These are phyloP conservation scores for Tremella fuciformis DNA, from an alignment of 768 basidiomycete genomes.

Conservation along the genomic window DNA sequence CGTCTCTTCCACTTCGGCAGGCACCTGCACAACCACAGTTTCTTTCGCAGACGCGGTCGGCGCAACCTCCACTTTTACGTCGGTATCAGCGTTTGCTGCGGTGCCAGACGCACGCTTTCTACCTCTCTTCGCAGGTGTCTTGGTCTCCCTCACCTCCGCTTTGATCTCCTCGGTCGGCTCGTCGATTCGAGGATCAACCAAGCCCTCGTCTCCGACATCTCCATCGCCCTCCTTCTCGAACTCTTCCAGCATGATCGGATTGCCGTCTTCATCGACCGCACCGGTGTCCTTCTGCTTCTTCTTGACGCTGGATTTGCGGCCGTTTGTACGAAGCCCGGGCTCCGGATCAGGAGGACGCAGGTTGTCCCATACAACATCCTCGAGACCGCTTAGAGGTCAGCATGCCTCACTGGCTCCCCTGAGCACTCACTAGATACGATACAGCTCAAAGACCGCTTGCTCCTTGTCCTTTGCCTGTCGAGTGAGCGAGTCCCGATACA, in stretches of 20 bases:
- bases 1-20: not conserved
- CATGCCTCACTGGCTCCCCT: not conserved
- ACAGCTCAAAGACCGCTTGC: constrained; percentile 83
- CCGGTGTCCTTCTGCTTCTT: constrained; percentile 47
- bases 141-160: constrained; percentile 11
- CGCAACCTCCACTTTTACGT: no score
- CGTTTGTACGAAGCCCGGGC: constrained; percentile 56
- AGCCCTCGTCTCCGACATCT: constrained; percentile 36
- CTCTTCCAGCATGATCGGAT: constrained; percentile 34
- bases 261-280: constrained; percentile 41
- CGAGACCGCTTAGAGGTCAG: constrained; percentile 53
- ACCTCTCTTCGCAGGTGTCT: constrained; percentile 5
- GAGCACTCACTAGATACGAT: constrained; percentile 64
- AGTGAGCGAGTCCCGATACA: constrained; percentile 12
- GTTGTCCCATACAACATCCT: constrained; percentile 61
- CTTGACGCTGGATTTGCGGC: constrained; percentile 55
- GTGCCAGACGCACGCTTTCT: not conserved
- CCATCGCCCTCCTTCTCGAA: constrained; percentile 48
- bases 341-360: constrained; percentile 56
- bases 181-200: constrained; percentile 13
- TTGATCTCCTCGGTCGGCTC: constrained; percentile 11
- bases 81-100: not conserved
- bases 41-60: no score
- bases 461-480: constrained; percentile 57
- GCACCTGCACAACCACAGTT: not conserved